Percentiles rank a stretch among this genome's conserved stretches.
Evolutionary conservation across 208 protist species (phyloP).

Genomic region (Trypanosoma melophagium): DNA sequence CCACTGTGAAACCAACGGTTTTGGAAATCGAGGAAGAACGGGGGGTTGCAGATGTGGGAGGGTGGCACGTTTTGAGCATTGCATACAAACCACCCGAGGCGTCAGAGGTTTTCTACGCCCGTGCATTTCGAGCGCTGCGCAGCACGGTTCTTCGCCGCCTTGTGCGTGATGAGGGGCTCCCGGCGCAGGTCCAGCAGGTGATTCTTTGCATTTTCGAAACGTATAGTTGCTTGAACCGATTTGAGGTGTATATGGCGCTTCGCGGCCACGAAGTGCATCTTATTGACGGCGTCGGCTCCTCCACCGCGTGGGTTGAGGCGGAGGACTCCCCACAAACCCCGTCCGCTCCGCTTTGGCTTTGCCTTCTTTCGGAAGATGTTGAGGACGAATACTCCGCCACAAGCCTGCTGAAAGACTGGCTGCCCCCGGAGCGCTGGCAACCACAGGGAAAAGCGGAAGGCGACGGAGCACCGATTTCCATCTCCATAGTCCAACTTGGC

Average conservation of each 20-base stretch:
- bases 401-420: slow-evolving; percentile 4
- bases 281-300: slow-evolving; percentile 37
- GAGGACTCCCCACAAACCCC: slow-evolving; percentile 18
- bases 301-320: slow-evolving; percentile 10
- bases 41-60: slow-evolving; percentile 28
- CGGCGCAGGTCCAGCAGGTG: slow-evolving; percentile 20
- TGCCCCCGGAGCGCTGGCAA: slow-evolving; percentile 2
- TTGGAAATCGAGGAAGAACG: too few species aligned
- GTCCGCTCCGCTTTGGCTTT: slow-evolving; percentile 50
- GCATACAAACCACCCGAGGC: slow-evolving; percentile 26
- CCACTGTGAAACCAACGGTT: too few species aligned
- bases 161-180: neutral
- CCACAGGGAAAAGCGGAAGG: slow-evolving; percentile 10
- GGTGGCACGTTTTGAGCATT: slow-evolving; percentile 24
- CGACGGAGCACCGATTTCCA: slow-evolving; percentile 10
- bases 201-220: slow-evolving; percentile 59
- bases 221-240: slow-evolving; percentile 54
- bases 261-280: slow-evolving; percentile 61
- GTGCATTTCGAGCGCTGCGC: slow-evolving; percentile 41
- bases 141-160: neutral
- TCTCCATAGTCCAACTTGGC: slow-evolving; percentile 38
- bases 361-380: slow-evolving; percentile 63
- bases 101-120: slow-evolving; percentile 44
- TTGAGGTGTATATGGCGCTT: slow-evolving; percentile 76
- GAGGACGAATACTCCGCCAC: slow-evolving; percentile 23